Evolutionary conservation across 2,329 filamentous ascomycete species (phyloP).

Genomic region (Colletotrichum coccodes): DNA sequence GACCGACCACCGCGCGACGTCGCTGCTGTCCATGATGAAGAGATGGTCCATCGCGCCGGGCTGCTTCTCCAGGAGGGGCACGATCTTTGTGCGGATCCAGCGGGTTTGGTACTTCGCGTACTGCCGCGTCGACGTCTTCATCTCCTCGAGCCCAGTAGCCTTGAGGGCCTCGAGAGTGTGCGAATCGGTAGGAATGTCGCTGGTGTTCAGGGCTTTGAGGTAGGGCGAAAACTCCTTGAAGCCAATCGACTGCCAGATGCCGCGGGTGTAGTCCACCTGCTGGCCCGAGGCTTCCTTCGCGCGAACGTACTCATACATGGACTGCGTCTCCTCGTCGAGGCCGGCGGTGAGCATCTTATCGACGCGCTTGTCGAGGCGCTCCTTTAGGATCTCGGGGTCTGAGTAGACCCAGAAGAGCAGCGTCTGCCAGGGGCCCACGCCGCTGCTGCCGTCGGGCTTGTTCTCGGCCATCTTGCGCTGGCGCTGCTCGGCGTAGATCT

Average conservation of each 20-base stretch:
- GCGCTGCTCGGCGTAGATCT: constrained; percentile 86
- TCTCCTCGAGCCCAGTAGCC: constrained; percentile 73
- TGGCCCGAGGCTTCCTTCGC: constrained; percentile 53
- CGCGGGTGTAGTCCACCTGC: constrained; percentile 76
- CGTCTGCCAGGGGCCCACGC: constrained; percentile 58
- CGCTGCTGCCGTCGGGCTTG: constrained; percentile 25
- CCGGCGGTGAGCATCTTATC: constrained; percentile 80
- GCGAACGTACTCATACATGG: constrained; percentile 54
- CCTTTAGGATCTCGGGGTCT: constrained; percentile 72
- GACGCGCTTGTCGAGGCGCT: constrained; percentile 80
- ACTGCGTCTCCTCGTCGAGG: constrained; percentile 59
- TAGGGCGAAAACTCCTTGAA: constrained; percentile 91
- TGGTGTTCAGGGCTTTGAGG: constrained; percentile 56
- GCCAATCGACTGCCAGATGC: constrained; percentile 97
- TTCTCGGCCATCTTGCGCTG: constrained; percentile 45
- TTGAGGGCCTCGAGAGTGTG: constrained; percentile 65
- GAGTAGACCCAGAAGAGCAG: constrained; percentile 91
- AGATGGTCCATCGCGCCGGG: constrained; percentile 65
- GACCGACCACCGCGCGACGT: constrained; percentile 68
- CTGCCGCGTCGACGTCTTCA: constrained; percentile 84
- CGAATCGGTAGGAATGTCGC: constrained; percentile 31
- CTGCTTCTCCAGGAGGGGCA: constrained; percentile 72
- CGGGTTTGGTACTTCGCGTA: constrained; percentile 87
- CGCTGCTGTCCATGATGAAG: constrained; percentile 84
- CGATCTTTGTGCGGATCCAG: constrained; percentile 88